Conservation (phyloP, 2,329 filamentous ascomycete species). For the Stagonosporopsis tanaceti region DNA sequence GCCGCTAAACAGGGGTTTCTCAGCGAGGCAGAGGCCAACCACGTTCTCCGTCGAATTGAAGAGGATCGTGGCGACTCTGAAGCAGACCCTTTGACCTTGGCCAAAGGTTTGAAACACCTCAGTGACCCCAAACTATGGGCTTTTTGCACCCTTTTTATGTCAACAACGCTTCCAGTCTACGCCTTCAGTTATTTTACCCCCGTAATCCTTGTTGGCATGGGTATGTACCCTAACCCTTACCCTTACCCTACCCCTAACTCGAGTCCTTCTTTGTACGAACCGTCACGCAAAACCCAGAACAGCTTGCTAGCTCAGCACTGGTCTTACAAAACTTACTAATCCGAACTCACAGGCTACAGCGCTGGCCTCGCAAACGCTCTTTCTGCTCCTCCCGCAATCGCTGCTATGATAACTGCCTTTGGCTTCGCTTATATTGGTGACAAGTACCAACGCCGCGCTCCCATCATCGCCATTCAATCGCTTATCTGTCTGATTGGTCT, state of each 20-base stretch:
- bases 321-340: neutral
- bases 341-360: conserved; percentile 14
- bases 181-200: conserved; percentile 40
- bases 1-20: conserved; percentile 35
- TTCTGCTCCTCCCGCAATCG: conserved; percentile 35
- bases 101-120: conserved; percentile 28
- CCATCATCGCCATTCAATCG: conserved; percentile 33
- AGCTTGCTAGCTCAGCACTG: too few relatives aligned
- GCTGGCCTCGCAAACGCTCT: conserved; percentile 28
- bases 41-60: conserved; percentile 33
- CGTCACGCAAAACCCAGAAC: too few relatives aligned
- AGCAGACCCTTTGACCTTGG: conserved; percentile 31
- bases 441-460: conserved; percentile 35
- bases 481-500: conserved; percentile 33
- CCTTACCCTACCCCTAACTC: neutral
- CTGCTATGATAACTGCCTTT: conserved; percentile 35
- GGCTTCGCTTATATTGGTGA: conserved; percentile 35
- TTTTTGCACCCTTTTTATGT: conserved; percentile 35
- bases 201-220: conserved; percentile 33
- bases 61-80: conserved; percentile 37
- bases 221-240: neutral
- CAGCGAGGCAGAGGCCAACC: conserved; percentile 25
- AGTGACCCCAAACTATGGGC: conserved; percentile 35
- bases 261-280: neutral
- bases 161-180: conserved; percentile 35